Base-by-base conservation (phyloP, 352 stramenopile species). In the Phytophthora fragariaefolia region DNA sequence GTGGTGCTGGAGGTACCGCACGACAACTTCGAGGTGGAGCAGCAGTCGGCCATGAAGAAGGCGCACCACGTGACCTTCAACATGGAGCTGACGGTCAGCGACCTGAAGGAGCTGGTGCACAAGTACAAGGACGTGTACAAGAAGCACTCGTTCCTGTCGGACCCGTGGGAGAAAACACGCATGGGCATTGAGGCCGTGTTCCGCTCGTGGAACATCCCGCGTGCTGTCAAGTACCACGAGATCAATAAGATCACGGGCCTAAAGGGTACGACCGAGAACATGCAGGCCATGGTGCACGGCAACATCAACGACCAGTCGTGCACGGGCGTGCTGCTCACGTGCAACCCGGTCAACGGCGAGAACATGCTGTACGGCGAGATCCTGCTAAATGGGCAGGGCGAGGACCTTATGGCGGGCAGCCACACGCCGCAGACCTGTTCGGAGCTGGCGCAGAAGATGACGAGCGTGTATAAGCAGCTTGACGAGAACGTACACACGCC, bases 161-260 rank as follows among this genome's bases (percentile, higher is more conserved):
- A 72, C 51, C 64, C 58, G 17, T 71, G 63, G 63, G 63, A 71
- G 50, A 56, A 67, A 51, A 67, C 67, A 57, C 56, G 56, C 32
- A 71, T 71, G 63, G 63, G 63, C 42, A 71, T 71, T 20, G 63
- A 71, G 58, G 63, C 63, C 49, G 63, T 71, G 13, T 71, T 71
- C 63, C 63, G 32, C 30, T 71, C 56, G 56, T 66, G 63, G 57
- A 71, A 71, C 50, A 71, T 67, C 63, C 63, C 63, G 42, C 63
- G 63, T 34, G 63, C 63, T 22, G 58, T 71, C 49, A 71, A 67
- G 34, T 67, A 71, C 56, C 63, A 57, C 50, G 57, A 67, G 45
- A 71, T 72, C 52, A 68, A 72, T 58, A 72, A 68, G 43, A 72
- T 72, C 51, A 68, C 57, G 32, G 64, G 50, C 12, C 51, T 72